Evolutionary conservation across 2,329 filamentous ascomycete species (phyloP).

Genomic region (Grosmannia clavigera): DNA sequence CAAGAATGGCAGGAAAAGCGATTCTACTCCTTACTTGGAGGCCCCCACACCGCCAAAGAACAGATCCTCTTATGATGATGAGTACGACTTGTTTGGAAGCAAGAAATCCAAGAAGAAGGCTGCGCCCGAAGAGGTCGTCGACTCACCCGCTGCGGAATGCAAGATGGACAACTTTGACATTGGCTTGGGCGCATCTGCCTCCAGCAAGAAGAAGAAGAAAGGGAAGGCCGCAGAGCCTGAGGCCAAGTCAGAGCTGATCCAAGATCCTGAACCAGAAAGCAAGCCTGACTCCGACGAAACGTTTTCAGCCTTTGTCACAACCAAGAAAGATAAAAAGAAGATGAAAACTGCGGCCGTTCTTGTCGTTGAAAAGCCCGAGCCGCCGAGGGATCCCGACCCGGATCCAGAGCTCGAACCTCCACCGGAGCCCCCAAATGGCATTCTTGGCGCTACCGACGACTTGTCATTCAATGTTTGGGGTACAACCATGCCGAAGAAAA

Average conservation of each 20-base stretch:
- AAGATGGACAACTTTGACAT: conserved; percentile 16
- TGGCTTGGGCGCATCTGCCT: conserved; percentile 15
- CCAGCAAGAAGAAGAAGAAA: conserved; percentile 15
- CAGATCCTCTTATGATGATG: conserved; percentile 3
- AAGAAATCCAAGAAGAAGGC: conserved; percentile 10
- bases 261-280: not conserved
- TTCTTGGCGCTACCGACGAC: not conserved
- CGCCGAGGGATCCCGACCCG: conserved; percentile 4
- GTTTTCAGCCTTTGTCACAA: conserved; percentile 16
- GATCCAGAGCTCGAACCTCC: conserved; percentile 2
- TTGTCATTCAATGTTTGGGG: not conserved
- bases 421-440: not conserved
- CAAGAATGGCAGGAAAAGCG: conserved; percentile 19
- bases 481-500: not conserved
- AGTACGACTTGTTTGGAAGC: conserved; percentile 6
- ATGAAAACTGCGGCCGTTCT: conserved; percentile 2
- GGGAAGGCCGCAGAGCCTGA: conserved; percentile 9
- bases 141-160: conserved; percentile 7
- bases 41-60: not conserved
- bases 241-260: not conserved
- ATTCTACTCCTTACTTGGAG: not conserved
- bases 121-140: conserved; percentile 6
- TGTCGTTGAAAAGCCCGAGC: conserved; percentile 10
- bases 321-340: conserved; percentile 27
- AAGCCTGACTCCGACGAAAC: conserved; percentile 6